Evolutionary conservation across 257 asterid genomes (phyloP).

Genomic region (Thymus quinquecostatus): DNA sequence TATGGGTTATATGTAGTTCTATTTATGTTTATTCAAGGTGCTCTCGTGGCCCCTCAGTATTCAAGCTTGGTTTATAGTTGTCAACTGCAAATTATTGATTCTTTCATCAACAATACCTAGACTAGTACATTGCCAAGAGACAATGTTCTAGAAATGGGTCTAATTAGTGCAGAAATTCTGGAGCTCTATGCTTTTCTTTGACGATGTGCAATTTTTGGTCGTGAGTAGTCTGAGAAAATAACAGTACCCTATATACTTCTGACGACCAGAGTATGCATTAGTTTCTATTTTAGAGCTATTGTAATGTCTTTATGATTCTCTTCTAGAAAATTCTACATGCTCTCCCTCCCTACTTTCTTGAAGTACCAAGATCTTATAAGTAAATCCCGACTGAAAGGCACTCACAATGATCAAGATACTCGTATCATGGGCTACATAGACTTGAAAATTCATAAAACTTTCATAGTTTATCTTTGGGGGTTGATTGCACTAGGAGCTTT

Average conservation of each 20-base stretch:
- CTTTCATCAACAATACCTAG: not conserved
- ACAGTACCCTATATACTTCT: too few relatives aligned
- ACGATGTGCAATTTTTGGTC: too few relatives aligned
- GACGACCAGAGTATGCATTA: too few relatives aligned
- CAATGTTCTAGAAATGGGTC: conserved; percentile 15
- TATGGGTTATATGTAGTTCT: conserved; percentile 1
- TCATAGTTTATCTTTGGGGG: not conserved
- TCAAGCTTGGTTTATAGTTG: conserved; percentile 3
- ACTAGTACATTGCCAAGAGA: conserved; percentile 1
- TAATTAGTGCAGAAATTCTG: not conserved
- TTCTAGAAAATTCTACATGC: too few relatives aligned
- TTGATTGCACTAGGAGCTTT: not conserved
- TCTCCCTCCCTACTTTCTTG: too few relatives aligned
- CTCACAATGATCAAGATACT: conserved; percentile 3
- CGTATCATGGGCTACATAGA: not conserved
- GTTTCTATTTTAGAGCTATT: too few relatives aligned
- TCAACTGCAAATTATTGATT: not conserved
- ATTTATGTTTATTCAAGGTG: conserved; percentile 12
- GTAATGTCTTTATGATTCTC: too few relatives aligned
- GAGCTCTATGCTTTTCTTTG: not conserved
- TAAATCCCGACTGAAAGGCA: not conserved
- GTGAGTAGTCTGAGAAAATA: too few relatives aligned
- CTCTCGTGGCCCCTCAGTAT: not conserved
- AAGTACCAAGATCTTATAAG: too few relatives aligned
- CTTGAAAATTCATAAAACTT: not conserved